Evolutionary conservation across 805 yeast genomes (phyloP).

Genomic region (Brettanomyces bruxellensis): DNA sequence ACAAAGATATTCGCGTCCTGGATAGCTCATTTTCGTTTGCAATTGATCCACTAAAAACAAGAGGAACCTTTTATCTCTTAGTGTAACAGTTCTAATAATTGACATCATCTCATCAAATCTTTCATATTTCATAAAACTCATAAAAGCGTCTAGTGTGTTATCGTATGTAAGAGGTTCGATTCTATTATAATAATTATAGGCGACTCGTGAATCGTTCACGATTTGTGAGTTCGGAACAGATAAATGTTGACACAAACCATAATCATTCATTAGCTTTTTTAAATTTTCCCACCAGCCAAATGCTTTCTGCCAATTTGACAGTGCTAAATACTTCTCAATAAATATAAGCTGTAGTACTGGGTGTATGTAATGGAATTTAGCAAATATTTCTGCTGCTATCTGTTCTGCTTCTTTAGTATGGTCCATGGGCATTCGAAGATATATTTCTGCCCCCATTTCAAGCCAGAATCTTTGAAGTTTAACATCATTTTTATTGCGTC

Average conservation of each 20-base stretch:
- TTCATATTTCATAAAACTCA: conserved; percentile 13
- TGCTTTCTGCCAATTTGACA: conserved; percentile 20
- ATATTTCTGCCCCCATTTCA: conserved; percentile 37
- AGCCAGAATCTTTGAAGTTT: conserved; percentile 40
- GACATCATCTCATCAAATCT: conserved; percentile 14
- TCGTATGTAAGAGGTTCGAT: conserved; percentile 19
- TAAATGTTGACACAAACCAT: conserved; percentile 16
- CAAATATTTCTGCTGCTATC: conserved; percentile 21
- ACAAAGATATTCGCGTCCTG: conserved; percentile 17
- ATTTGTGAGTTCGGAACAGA: conserved; percentile 15
- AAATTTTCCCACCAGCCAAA: conserved; percentile 25
- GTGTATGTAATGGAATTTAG: conserved; percentile 26
- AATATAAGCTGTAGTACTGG: conserved; percentile 25
- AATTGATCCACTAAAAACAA: conserved; percentile 13
- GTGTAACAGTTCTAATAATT: conserved; percentile 12
- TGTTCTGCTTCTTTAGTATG: conserved; percentile 26
- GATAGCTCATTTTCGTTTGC: conserved; percentile 9
- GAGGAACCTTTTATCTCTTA: conserved; percentile 16
- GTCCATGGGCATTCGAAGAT: conserved; percentile 24
- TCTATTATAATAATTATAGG: conserved; percentile 21
- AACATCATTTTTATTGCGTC: conserved; percentile 26
- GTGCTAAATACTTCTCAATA: conserved; percentile 23
- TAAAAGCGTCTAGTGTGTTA: conserved; percentile 16
- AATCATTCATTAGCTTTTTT: conserved; percentile 16
- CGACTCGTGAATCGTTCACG: conserved; percentile 13